Evolutionary conservation across 2,329 filamentous ascomycete genomes (phyloP).

Genomic region (Penicillium fuscoglaucum): DNA sequence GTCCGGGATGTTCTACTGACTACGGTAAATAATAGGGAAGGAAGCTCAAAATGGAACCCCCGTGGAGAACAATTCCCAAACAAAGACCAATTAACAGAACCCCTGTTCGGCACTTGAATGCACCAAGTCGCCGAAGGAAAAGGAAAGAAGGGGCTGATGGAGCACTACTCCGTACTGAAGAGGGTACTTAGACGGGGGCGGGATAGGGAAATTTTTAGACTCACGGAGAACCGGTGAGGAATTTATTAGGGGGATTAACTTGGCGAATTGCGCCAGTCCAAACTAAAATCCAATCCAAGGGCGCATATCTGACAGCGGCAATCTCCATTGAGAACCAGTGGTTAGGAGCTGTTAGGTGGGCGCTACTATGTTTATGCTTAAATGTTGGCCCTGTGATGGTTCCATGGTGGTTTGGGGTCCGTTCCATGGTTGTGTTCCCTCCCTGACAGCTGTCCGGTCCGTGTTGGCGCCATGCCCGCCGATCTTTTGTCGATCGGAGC

Average conservation of each 20-base stretch:
- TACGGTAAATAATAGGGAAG: neutral
- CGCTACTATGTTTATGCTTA: slow-evolving; percentile 29
- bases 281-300: neutral
- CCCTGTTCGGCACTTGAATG: neutral
- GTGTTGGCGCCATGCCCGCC: slow-evolving; percentile 8
- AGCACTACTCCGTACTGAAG: neutral
- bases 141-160: neutral
- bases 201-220: slow-evolving; percentile 3
- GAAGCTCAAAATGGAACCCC: neutral
- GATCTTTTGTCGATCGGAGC: slow-evolving; percentile 21
- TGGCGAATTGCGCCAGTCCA: neutral
- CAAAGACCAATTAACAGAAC: neutral
- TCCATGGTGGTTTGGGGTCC: slow-evolving; percentile 15
- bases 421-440: slow-evolving; percentile 21
- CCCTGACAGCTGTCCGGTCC: slow-evolving; percentile 12
- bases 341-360: slow-evolving; percentile 10
- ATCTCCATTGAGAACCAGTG: slow-evolving; percentile 19
- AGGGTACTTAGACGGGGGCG: slow-evolving; percentile 2
- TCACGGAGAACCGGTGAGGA: neutral
- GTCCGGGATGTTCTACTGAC: neutral
- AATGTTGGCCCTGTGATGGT: slow-evolving; percentile 12
- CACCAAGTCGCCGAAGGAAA: neutral
- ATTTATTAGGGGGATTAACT: neutral
- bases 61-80: neutral
- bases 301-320: slow-evolving; percentile 21